phyloP scores from a whole-genome alignment of 148 eudicot genomes.

The Rhododendron henanense region DNA sequence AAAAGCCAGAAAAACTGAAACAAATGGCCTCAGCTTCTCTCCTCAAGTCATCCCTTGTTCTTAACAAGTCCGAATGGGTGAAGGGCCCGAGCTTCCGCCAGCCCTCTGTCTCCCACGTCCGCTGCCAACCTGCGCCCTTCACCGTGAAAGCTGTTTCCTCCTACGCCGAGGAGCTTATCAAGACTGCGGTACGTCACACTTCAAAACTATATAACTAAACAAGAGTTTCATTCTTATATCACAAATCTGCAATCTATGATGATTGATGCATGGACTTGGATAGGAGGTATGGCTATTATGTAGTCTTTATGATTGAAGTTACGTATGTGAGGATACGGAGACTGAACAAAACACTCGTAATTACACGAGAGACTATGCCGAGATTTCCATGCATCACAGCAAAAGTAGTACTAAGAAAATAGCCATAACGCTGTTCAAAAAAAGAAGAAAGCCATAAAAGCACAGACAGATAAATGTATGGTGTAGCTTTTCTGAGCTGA shows the following conservation, averaged over 20 bases:
- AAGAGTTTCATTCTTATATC: neutral
- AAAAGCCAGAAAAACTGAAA: neutral
- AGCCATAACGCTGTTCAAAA: neutral
- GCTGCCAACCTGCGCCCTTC: slow-evolving; percentile 40
- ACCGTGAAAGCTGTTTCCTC: slow-evolving; percentile 50
- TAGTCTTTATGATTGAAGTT: neutral
- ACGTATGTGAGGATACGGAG: neutral
- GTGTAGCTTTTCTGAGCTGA: slow-evolving; percentile 1
- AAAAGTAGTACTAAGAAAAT: neutral
- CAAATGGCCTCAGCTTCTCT: slow-evolving; percentile 82
- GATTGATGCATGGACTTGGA: neutral
- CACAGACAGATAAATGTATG: neutral
- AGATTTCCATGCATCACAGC: neutral
- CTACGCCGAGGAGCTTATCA: slow-evolving; percentile 88
- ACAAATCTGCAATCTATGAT: neutral
- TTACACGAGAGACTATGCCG: neutral
- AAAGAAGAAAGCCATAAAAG: neutral
- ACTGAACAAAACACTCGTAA: neutral
- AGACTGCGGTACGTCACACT: slow-evolving; percentile 61
- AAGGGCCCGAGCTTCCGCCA: slow-evolving; percentile 75
- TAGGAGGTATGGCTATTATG: neutral
- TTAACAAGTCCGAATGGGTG: slow-evolving; percentile 77
- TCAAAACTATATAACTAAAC: neutral
- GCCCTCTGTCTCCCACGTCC: slow-evolving; percentile 37
- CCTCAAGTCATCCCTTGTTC: slow-evolving; percentile 70